Percentiles rank a stretch among this genome's conserved stretches.
Conservation (phyloP, 768 basidiomycete species). For the Boletus rex-veris region DNA sequence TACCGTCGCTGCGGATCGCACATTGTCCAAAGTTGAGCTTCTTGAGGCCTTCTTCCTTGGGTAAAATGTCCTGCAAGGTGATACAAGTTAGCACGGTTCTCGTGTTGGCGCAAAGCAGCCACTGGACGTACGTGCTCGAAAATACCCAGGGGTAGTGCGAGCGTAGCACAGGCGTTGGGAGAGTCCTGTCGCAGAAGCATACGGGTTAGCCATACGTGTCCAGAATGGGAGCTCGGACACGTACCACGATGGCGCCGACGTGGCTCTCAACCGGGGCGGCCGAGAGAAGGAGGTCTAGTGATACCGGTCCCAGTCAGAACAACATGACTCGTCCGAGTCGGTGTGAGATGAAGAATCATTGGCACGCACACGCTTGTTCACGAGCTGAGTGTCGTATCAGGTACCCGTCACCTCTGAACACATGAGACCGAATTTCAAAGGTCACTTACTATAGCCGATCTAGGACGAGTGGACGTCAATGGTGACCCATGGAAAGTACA, state of each 20-base stretch:
- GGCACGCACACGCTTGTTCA: conserved; percentile 64
- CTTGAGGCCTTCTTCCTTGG: conserved; percentile 57
- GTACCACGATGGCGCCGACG: conserved; percentile 65
- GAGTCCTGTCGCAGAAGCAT: conserved; percentile 46
- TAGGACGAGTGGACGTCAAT: conserved; percentile 23
- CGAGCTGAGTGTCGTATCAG: conserved; percentile 43
- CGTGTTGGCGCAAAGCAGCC: neutral
- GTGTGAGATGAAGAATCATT: neutral
- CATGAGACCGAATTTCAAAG: neutral
- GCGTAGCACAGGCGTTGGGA: conserved; percentile 73
- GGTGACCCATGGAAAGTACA: no score
- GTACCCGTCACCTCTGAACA: neutral
- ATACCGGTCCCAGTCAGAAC: neutral
- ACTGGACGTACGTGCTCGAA: conserved; percentile 57
- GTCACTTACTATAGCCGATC: conserved; percentile 66
- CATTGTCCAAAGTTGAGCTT: conserved; percentile 62
- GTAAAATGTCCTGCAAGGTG: conserved; percentile 56
- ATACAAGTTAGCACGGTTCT: neutral
- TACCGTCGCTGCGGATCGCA: conserved; percentile 61
- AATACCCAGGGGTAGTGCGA: conserved; percentile 73
- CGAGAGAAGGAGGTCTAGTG: conserved; percentile 59
- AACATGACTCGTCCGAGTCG: neutral
- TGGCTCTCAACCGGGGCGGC: conserved; percentile 71
- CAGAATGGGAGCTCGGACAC: conserved; percentile 18
- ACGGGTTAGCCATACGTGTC: neutral